A percentile compares a stretch with the other conserved stretches of the same genome.
Conservation (phyloP, 805 yeast genomes). For the Lachancea dasiensis region DNA sequence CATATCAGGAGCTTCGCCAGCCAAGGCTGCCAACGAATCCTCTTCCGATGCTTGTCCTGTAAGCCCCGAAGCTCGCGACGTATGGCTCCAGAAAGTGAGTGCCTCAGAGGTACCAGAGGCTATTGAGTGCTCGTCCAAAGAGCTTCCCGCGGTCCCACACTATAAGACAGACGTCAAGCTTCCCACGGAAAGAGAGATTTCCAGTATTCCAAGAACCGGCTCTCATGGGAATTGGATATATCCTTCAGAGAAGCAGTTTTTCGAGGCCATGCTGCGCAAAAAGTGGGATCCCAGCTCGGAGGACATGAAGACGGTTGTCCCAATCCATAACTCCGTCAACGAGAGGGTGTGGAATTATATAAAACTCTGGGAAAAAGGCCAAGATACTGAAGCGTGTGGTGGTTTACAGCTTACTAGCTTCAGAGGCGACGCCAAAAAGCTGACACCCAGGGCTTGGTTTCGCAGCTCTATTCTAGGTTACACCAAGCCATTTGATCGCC, state of each 20-base stretch:
- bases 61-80: slow-evolving; percentile 50
- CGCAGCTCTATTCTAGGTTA: slow-evolving; percentile 56
- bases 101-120: slow-evolving; percentile 22
- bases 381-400: slow-evolving; percentile 63
- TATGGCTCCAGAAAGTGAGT: slow-evolving; percentile 44
- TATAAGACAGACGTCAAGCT: slow-evolving; percentile 38
- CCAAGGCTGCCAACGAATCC: no score
- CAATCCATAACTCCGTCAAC: slow-evolving; percentile 89
- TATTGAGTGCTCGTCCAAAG: slow-evolving; percentile 43
- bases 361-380: slow-evolving; percentile 66
- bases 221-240: slow-evolving; percentile 76
- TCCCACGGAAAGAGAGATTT: slow-evolving; percentile 69
- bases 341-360: slow-evolving; percentile 90
- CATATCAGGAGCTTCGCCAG: no score
- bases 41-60: slow-evolving; percentile 51
- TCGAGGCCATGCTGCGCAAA: slow-evolving; percentile 88
- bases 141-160: slow-evolving; percentile 32
- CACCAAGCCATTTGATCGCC: slow-evolving; percentile 87
- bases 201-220: slow-evolving; percentile 79
- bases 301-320: slow-evolving; percentile 89
- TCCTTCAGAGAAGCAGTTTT: slow-evolving; percentile 93
- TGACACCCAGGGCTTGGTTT: slow-evolving; percentile 84
- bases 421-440: slow-evolving; percentile 78
- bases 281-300: slow-evolving; percentile 74
- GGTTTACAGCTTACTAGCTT: slow-evolving; percentile 81